Percentiles rank a stretch among this genome's conserved stretches.
Evolutionary conservation across 164 flowering plant genomes (phyloP).

Genomic region (Dillenia turbinata): DNA sequence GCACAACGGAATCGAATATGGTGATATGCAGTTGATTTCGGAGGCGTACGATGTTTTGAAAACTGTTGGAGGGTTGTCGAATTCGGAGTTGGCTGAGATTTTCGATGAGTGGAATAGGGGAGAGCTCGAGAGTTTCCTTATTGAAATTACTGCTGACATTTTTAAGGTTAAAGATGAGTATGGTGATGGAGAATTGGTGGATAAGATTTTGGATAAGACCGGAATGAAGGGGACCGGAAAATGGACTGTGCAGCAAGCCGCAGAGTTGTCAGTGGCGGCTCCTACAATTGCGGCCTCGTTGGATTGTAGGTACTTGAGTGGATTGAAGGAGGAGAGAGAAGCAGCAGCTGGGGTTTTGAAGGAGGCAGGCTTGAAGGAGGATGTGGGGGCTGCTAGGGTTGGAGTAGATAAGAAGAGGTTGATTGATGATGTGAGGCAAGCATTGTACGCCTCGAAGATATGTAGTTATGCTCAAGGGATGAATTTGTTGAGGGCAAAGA

Average conservation of each 20-base stretch:
- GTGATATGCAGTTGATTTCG: constrained; percentile 36
- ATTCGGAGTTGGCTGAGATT: constrained; percentile 29
- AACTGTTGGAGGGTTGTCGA: constrained; percentile 29
- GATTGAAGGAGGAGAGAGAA: constrained; percentile 44
- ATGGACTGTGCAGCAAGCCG: constrained; percentile 54
- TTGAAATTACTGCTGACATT: constrained; percentile 43
- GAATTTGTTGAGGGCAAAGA: constrained; percentile 43
- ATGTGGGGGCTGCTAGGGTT: constrained; percentile 10
- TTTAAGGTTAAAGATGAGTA: constrained; percentile 33
- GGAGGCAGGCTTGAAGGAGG: constrained; percentile 32
- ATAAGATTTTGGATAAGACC: constrained; percentile 44
- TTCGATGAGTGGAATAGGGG: constrained; percentile 43
- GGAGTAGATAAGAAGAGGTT: constrained; percentile 32
- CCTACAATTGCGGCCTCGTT: constrained; percentile 43
- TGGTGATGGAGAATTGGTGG: constrained; percentile 35
- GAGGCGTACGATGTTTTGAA: constrained; percentile 45
- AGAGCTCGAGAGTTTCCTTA: constrained; percentile 43
- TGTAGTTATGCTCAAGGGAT: constrained; percentile 50
- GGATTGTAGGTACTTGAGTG: constrained; percentile 38
- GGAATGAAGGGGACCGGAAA: constrained; percentile 55
- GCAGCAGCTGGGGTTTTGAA: constrained; percentile 23
- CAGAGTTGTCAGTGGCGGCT: constrained; percentile 41
- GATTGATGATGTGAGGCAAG: constrained; percentile 46
- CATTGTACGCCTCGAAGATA: constrained; percentile 40
- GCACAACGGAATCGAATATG: constrained; percentile 44